These are phyloP conservation scores for Asterionellopsis glacialis DNA, from an alignment of 108 stramenopile species.

Conservation along the genomic window DNA sequence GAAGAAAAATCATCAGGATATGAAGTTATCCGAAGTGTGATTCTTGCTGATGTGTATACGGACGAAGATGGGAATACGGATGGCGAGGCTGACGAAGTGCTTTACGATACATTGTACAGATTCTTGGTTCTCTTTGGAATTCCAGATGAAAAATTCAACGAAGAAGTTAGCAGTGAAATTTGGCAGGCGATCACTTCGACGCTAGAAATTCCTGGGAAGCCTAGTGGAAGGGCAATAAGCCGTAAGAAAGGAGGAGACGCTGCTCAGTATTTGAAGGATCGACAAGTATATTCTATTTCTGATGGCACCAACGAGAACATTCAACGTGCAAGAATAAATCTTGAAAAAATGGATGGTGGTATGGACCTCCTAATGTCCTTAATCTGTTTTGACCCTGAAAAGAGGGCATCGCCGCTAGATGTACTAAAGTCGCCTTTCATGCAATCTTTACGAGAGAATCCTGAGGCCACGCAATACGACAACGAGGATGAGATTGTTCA, in stretches of 20 bases:
- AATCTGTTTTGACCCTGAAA: constrained; percentile 63
- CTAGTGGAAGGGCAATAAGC: no score
- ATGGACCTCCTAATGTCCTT: constrained; percentile 72
- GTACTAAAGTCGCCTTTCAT: constrained; percentile 79
- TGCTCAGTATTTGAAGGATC: constrained; percentile 45
- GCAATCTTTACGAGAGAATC: constrained; percentile 51
- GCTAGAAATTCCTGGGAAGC: constrained; percentile 6
- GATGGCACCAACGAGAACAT: constrained; percentile 62
- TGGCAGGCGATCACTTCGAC: constrained; percentile 59
- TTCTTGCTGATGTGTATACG: constrained; percentile 61
- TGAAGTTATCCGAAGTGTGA: constrained; percentile 63
- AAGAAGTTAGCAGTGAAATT: constrained; percentile 45
- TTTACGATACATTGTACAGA: constrained; percentile 93
- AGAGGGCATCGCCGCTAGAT: constrained; percentile 58
- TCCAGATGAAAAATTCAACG: constrained; percentile 44
- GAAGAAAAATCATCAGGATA: constrained; percentile 38
- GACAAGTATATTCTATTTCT: constrained; percentile 47
- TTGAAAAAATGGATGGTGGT: constrained; percentile 64
- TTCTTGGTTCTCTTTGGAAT: constrained; percentile 88
- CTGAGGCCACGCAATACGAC: constrained; percentile 12
- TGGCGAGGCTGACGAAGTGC: constrained; percentile 66
- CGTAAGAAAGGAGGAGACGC: constrained; percentile 28
- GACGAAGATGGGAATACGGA: constrained; percentile 73
- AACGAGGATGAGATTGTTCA: constrained; percentile 33
- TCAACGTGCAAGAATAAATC: constrained; percentile 47